These are phyloP conservation scores for Scedosporium apiospermum DNA, from an alignment of 2,329 filamentous ascomycete genomes.

Conservation along the genomic window DNA sequence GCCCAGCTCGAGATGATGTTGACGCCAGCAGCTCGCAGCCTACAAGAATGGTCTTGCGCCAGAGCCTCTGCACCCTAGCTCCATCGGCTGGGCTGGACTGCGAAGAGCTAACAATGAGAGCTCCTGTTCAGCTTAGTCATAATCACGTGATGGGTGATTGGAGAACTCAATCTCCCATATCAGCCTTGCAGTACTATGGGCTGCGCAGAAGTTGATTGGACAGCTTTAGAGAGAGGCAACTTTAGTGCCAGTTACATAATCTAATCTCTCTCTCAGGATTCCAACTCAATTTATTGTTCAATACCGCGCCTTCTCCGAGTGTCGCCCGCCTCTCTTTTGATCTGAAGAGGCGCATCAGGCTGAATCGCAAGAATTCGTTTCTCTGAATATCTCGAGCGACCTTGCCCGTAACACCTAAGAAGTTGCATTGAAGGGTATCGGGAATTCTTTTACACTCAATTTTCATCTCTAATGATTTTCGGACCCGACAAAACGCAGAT, in stretches of 20 bases:
- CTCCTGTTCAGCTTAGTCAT: too few species aligned
- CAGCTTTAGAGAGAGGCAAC: neutral
- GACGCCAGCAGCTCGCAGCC: slow-evolving; percentile 24
- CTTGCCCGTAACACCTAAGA: neutral
- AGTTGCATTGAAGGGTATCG: neutral
- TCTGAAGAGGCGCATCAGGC: neutral
- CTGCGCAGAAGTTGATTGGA: too few species aligned
- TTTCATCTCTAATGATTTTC: neutral
- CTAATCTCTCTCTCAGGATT: neutral
- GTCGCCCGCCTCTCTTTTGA: neutral
- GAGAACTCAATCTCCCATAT: too few species aligned
- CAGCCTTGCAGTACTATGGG: too few species aligned
- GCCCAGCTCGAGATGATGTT: slow-evolving; percentile 15
- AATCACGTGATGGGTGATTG: too few species aligned
- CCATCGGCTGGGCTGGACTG: too few species aligned
- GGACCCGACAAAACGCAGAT: neutral
- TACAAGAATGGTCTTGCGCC: slow-evolving; percentile 7
- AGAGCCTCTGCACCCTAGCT: neutral
- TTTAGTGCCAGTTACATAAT: neutral
- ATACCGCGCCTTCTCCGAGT: neutral
- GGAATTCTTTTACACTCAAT: neutral
- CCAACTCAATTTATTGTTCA: too few species aligned
- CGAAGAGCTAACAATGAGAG: too few species aligned
- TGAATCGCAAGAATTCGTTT: neutral
- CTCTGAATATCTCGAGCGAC: neutral